Evolutionary conservation across 495 filamentous ascomycete species (phyloP).

Genomic region (Penicillium longicatenatum): DNA sequence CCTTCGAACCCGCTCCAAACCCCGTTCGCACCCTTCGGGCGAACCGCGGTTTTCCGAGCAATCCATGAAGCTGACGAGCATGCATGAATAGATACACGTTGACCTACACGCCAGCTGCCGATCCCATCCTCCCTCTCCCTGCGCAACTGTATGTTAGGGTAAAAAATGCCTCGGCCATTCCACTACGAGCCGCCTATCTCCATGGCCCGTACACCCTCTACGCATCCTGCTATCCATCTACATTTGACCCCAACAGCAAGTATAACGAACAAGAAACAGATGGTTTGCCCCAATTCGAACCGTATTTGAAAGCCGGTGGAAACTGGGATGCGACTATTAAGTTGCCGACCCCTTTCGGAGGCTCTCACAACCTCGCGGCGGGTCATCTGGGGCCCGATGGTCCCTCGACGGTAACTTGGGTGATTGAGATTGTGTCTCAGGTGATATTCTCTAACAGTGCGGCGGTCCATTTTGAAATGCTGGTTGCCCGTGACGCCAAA

Average conservation of each 20-base stretch:
- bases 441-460: slow-evolving; percentile 88
- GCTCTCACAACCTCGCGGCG: slow-evolving; percentile 23
- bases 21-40: not conserved
- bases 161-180: slow-evolving; percentile 87
- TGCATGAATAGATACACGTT: slow-evolving; percentile 70
- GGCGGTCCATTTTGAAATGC: slow-evolving; percentile 84
- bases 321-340: slow-evolving; percentile 76
- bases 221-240: slow-evolving; percentile 76
- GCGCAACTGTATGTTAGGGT: slow-evolving; percentile 77
- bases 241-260: slow-evolving; percentile 76
- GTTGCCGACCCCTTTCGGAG: slow-evolving; percentile 62
- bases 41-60: too few relatives aligned
- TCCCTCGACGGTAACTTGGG: slow-evolving; percentile 71
- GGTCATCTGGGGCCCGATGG: slow-evolving; percentile 22
- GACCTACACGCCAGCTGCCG: slow-evolving; percentile 86
- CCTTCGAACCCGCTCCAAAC: not conserved
- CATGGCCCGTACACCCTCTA: slow-evolving; percentile 94
- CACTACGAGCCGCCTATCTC: slow-evolving; percentile 90
- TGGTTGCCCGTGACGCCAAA: slow-evolving; percentile 83
- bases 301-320: slow-evolving; percentile 91
- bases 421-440: slow-evolving; percentile 89
- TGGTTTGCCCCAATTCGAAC: slow-evolving; percentile 86
- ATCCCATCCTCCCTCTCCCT: slow-evolving; percentile 85
- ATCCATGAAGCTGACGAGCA: not conserved
- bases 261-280: slow-evolving; percentile 59